Conservation (phyloP, 1,284 basidiomycete genomes). For the Boletellus deceptivus region DNA sequence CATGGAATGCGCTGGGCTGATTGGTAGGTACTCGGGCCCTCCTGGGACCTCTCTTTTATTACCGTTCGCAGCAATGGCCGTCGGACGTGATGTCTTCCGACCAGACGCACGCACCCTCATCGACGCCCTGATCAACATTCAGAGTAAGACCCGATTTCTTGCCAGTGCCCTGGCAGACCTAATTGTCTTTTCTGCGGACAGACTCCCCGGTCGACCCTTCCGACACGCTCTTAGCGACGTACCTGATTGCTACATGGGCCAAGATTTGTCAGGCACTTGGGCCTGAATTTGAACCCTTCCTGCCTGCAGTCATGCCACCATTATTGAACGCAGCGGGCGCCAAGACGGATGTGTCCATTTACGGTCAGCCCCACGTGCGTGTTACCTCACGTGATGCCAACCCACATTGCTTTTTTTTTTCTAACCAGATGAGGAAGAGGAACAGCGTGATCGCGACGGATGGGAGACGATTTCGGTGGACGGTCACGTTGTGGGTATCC, state of each 20-base stretch:
- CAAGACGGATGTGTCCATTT: conserved; percentile 78
- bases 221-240: conserved; percentile 66
- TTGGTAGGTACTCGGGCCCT: conserved; percentile 47
- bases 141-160: conserved; percentile 50
- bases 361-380: conserved; percentile 45
- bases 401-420: not conserved
- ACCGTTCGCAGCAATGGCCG: conserved; percentile 65
- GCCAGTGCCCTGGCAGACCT: not conserved
- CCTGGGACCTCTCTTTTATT: not conserved
- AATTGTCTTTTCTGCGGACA: conserved; percentile 24
- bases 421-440: conserved; percentile 52
- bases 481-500: conserved; percentile 72
- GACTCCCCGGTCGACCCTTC: conserved; percentile 62
- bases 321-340: conserved; percentile 72
- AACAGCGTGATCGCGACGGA: conserved; percentile 58
- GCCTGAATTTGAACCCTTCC: conserved; percentile 78
- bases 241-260: conserved; percentile 78
- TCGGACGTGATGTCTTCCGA: conserved; percentile 74
- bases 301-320: conserved; percentile 78
- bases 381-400: not conserved
- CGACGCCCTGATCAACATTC: conserved; percentile 72
- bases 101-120: conserved; percentile 71
- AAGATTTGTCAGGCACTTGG: conserved; percentile 82
- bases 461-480: conserved; percentile 78
- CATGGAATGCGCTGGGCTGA: conserved; percentile 83